Conservation (phyloP, 441 rosid species). For the Euphorbia celastroides region DNA sequence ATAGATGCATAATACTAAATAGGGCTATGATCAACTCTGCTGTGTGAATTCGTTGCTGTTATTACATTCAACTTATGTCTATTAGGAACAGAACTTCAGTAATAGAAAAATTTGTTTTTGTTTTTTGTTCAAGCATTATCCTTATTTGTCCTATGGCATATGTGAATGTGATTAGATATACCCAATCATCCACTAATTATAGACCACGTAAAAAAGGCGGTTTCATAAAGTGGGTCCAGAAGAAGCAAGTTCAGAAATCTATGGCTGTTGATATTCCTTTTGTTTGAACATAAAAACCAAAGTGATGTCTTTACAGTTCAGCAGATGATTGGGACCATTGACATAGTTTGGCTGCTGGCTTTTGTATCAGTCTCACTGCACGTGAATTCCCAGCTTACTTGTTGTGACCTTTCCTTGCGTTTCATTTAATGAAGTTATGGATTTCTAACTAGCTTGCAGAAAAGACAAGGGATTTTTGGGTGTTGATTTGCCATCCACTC, state of each 20-base stretch:
- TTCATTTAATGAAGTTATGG: no score
- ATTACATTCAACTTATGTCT: slow-evolving; percentile 10
- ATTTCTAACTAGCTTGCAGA: no score
- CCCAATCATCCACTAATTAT: neutral
- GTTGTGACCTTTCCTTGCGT: neutral
- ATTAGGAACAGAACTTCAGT: slow-evolving; percentile 18
- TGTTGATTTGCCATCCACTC: no score
- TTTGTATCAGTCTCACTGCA: slow-evolving; percentile 10
- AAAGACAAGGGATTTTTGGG: no score
- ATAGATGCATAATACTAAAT: slow-evolving; percentile 16
- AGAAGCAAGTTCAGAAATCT: neutral
- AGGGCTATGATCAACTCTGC: slow-evolving; percentile 25
- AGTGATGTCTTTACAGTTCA: slow-evolving; percentile 4
- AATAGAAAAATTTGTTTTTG: slow-evolving; percentile 17
- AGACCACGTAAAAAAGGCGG: neutral
- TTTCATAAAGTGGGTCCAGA: neutral
- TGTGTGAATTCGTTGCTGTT: slow-evolving; percentile 30
- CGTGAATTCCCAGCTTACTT: neutral
- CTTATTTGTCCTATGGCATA: neutral
- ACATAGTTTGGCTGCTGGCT: slow-evolving; percentile 22
- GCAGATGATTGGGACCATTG: slow-evolving; percentile 28
- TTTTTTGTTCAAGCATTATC: no score
- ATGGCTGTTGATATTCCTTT: slow-evolving; percentile 5
- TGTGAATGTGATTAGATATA: neutral
- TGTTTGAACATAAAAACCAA: slow-evolving; percentile 5